Base-by-base conservation (phyloP, 23 red algal genomes). In the Cyanidioschyzon merolae region DNA sequence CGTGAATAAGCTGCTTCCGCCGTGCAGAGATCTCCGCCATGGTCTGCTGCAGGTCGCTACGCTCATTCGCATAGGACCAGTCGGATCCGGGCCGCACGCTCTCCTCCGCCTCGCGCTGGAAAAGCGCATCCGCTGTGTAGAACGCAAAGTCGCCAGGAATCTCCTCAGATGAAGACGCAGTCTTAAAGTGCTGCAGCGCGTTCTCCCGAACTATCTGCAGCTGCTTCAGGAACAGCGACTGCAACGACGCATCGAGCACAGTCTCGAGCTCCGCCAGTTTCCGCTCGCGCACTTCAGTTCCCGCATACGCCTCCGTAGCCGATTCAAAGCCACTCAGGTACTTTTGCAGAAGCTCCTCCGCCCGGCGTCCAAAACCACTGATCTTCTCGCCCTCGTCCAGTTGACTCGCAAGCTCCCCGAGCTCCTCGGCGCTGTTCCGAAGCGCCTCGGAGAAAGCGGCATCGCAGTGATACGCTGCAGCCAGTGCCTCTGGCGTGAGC, bases 131-230 rank as follows among this genome's bases (percentile, higher is more conserved):
- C 15, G 92, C 92, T 27, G 87, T 90, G 79, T 85, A 90, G 75
- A 96, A 90, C 15, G 92, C 92, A 90, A 90, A 90, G 80, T 96
- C 92, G 37, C 85, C 82, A 1, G 92, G 92, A 77, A 96, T 88
- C 31, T 96, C 92, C 57, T 96, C 87, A 12, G 92, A 96, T 29
- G 82, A 68, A 21, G 85, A 87, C n/a, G 84, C 84, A 34, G 92
- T 85, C 80, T 96, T 96, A 50, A 90, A 96, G 39, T 87, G 83
- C 17, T 83, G 79, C 40, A 96, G 77, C 0, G 87, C 87, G 45
- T 90, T 96, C 68, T 96, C 92, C 27, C 92, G 87, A 37, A 96
- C 75, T 37, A 90, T 51, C 40, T 96, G 92, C 32, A 96, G 68
- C 79, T 96, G 92, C 57, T 88, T 90, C 59, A 96, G 74, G 75